Evolutionary conservation across 179 eudicot species (phyloP).

Genomic region (Silene noctiflora): DNA sequence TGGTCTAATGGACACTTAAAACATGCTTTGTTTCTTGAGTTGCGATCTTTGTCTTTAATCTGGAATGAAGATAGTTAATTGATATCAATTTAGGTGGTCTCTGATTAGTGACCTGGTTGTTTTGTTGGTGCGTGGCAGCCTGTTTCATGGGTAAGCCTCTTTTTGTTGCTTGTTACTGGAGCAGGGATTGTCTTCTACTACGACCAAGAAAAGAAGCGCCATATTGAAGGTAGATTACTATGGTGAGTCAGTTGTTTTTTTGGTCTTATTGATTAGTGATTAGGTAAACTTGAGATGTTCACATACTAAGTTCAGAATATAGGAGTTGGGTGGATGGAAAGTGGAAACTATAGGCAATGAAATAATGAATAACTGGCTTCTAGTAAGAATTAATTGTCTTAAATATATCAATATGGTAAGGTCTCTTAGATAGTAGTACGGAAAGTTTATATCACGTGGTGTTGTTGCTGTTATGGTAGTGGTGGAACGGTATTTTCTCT

Average conservation of each 20-base stretch:
- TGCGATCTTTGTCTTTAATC: not conserved
- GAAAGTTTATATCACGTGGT: too few species aligned
- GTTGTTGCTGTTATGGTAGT: not conserved
- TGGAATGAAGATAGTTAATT: not conserved
- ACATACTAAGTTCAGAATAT: not conserved
- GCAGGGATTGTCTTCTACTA: conserved; percentile 76
- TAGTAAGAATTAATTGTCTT: not conserved
- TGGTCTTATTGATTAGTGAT: not conserved
- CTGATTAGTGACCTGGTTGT: conserved; percentile 16
- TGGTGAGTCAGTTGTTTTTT: conserved; percentile 53
- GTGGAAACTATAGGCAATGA: not conserved
- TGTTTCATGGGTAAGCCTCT: conserved; percentile 93
- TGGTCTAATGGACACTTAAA: not conserved
- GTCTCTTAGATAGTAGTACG: too few species aligned
- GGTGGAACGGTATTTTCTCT: not conserved
- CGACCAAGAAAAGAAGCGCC: conserved; percentile 79
- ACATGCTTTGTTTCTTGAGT: not conserved
- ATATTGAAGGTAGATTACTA: conserved; percentile 91
- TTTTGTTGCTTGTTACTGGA: conserved; percentile 78
- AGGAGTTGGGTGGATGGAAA: not conserved
- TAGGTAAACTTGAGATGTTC: not conserved
- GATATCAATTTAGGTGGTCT: not conserved
- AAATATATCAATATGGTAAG: too few species aligned
- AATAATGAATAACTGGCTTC: not conserved
- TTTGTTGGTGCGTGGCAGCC: conserved; percentile 50